Percentiles rank a stretch among this genome's conserved stretches.
Conservation (phyloP, 352 stramenopile species). For the Globisporangium carolinianum region DNA sequence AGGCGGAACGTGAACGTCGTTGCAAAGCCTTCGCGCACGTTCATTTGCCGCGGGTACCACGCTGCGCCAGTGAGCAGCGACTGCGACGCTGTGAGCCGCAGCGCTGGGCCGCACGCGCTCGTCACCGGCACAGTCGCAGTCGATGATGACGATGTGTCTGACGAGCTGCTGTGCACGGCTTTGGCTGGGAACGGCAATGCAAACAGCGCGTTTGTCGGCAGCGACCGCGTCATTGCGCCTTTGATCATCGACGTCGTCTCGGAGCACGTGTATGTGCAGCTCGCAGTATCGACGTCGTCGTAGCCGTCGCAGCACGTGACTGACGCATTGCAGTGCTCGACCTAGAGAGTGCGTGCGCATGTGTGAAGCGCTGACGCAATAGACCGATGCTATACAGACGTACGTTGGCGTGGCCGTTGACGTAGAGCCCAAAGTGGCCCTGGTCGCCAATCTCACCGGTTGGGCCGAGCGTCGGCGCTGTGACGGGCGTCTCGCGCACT, state of each 20-base stretch:
- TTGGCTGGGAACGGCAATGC: too few species aligned
- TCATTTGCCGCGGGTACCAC: too few species aligned
- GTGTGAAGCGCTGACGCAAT: background rate
- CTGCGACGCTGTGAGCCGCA: conserved; percentile 62
- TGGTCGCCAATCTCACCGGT: conserved; percentile 24
- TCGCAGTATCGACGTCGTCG: too few species aligned
- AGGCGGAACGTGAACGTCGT: too few species aligned
- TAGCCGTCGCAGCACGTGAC: conserved; percentile 82
- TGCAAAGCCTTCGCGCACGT: too few species aligned
- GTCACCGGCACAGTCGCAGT: too few species aligned
- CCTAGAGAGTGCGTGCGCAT: conserved; percentile 16
- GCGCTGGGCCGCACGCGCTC: background rate
- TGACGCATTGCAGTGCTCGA: conserved; percentile 90
- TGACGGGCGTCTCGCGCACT: conserved; percentile 17
- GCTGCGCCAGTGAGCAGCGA: conserved; percentile 1
- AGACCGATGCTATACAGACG: background rate
- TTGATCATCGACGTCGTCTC: too few species aligned
- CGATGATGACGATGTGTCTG: too few species aligned
- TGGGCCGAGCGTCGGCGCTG: conserved; percentile 62
- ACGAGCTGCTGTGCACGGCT: too few species aligned
- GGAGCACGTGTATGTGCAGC: too few species aligned
- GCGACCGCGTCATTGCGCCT: too few species aligned
- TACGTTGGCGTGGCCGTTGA: conserved; percentile 85
- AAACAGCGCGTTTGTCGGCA: too few species aligned
- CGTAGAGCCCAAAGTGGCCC: conserved; percentile 84